These are phyloP conservation scores for Daedaleopsis nitida DNA, from an alignment of 768 basidiomycete genomes.

Conservation along the genomic window DNA sequence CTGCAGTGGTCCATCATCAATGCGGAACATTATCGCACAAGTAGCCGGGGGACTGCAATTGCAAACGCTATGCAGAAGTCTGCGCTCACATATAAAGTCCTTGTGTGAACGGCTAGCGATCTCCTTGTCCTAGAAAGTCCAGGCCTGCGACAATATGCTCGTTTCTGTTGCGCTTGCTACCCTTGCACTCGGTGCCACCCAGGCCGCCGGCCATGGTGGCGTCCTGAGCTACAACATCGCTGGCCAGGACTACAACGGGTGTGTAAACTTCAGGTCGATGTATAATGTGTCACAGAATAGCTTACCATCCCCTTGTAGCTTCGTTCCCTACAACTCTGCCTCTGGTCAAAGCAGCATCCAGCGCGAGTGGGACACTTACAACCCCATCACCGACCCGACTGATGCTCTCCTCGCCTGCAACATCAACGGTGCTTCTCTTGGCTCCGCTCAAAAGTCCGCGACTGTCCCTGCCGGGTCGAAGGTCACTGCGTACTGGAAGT, in stretches of 20 bases:
- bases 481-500: slow-evolving; percentile 43
- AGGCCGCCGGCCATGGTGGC: slow-evolving; percentile 40
- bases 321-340: slow-evolving; percentile 41
- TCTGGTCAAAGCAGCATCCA: slow-evolving; percentile 41
- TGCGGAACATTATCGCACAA: slow-evolving; percentile 12
- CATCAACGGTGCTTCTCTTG: slow-evolving; percentile 35
- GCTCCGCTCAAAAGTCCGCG: slow-evolving; percentile 37
- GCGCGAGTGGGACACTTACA: slow-evolving; percentile 42
- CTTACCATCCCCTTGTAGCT: slow-evolving; percentile 20
- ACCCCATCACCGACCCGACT: slow-evolving; percentile 41
- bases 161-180: slow-evolving; percentile 19
- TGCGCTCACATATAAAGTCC: not conserved
- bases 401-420: slow-evolving; percentile 40
- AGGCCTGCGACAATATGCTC: slow-evolving; percentile 17
- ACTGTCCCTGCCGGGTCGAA: slow-evolving; percentile 40
- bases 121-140: slow-evolving; percentile 4
- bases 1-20: not conserved
- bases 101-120: not conserved
- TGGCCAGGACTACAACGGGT: slow-evolving; percentile 37
- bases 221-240: slow-evolving; percentile 39
- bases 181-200: slow-evolving; percentile 18
- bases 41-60: not conserved
- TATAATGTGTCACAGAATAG: not conserved
- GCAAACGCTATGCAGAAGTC: not conserved
- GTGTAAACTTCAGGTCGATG: slow-evolving; percentile 3